Evolutionary conservation across 257 asterid species (phyloP).

Genomic region (Penstemon newberryi): DNA sequence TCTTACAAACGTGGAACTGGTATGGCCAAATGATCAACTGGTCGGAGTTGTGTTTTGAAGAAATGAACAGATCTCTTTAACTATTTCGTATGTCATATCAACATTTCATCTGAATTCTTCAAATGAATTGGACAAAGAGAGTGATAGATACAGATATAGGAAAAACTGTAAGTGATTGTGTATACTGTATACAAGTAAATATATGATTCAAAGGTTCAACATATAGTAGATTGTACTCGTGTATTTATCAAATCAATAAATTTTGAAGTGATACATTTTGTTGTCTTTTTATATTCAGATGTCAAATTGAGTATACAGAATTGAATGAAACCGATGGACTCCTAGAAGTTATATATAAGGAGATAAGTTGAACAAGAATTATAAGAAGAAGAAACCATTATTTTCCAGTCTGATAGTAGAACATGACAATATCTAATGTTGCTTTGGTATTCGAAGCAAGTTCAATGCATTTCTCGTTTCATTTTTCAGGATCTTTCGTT

Average conservation of each 20-base stretch:
- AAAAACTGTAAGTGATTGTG: constrained; percentile 13
- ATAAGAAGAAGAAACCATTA: background rate
- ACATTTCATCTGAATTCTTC: constrained; percentile 27
- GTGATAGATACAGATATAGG: constrained; percentile 1
- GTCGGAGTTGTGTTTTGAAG: constrained; percentile 10
- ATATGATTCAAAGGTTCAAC: constrained; percentile 19
- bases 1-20: constrained; percentile 21
- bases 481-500: background rate
- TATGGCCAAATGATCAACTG: constrained; percentile 12
- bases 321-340: background rate
- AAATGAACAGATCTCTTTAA: constrained; percentile 6
- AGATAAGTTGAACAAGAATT: background rate
- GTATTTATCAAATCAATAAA: constrained; percentile 26
- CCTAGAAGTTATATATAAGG: background rate
- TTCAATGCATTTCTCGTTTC: too few relatives aligned
- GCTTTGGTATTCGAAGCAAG: too few relatives aligned
- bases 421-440: background rate
- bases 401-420: constrained; percentile 2
- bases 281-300: background rate
- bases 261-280: background rate
- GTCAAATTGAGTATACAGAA: background rate
- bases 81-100: constrained; percentile 8
- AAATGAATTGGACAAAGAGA: constrained; percentile 19
- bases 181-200: constrained; percentile 20
- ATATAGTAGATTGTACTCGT: constrained; percentile 21